Evolutionary conservation across 192 early-diverging fungal species (phyloP), one percentile per base, ranked within the genome.

Genomic region (Borealophlyctis nickersoniae): DNA sequence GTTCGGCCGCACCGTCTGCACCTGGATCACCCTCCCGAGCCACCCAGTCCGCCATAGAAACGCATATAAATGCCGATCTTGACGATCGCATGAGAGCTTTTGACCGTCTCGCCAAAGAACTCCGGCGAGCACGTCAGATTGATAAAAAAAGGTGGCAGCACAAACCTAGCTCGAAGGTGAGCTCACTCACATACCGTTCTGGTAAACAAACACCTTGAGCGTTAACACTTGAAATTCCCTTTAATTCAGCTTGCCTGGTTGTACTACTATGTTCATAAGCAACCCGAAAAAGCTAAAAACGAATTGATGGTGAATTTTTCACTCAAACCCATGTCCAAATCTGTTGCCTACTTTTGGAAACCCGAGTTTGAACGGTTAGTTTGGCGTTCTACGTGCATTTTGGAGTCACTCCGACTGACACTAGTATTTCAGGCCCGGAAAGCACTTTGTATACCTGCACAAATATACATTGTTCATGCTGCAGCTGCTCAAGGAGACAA

Each of bases 121-220:
- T 88, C 11, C 65, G 62, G 22, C 67, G 77, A 19, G 79, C 90
- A 30, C 77, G 84, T 36, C 67, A 67, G 52, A 58, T 75, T 5
- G 89, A 91, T 53, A 90, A 85, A 64, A 81, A 81, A 4, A 70
- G 79, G 22, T 89, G 86, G 86, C 85, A 89, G 30, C 90, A 92
- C 60, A 78, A 83, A 32, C 87, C 86, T 0, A 73, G 78, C 24
- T 91, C 66, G 54, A 83, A 77, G 65, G 89, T 91, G 74, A 28
- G 56, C 62, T n/a, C n/a, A n/a, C n/a, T n/a, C n/a, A n/a, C n/a
- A n/a, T n/a, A n/a, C n/a, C n/a, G n/a, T n/a, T n/a, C n/a, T n/a
- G n/a, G n/a, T n/a, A n/a, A n/a, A n/a, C n/a, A n/a, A n/a, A n/a
- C n/a, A n/a, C n/a, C n/a, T n/a, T 1, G 29, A 39, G 7, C n/a